Base-by-base conservation (phyloP, 2,329 filamentous ascomycete genomes). In the Lachnellula cervina region DNA sequence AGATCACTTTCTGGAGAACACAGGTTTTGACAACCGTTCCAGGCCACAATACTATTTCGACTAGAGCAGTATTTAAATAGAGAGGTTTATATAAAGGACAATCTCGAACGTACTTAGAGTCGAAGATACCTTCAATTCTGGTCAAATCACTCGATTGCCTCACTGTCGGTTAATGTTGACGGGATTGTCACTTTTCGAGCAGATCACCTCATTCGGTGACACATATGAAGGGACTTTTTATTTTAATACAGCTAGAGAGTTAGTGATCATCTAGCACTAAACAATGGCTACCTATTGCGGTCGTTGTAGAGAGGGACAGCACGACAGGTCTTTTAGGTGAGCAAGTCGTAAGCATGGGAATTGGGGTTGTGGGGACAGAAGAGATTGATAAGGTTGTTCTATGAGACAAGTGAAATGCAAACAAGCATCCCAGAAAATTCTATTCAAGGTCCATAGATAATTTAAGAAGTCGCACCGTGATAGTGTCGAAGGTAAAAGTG, bases 41-140 rank as follows among this genome's bases (percentile, higher is more conserved):
- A 5, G 68, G 62, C 34, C 75, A 75, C 32, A 70, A 69, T 53
- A 68, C 73, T 1, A 69, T 75, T 2, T 75, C 76, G 3, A 61
- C 66, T 0, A 77, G 74, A 16, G 75, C 77, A 59, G 81, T 81
- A 58, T 77, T 79, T 0, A 80, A 79, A 28, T 81, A 83, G 66
- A 28, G 81, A 83, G 66, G 72, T 84, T n/a, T 72, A 74, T 46
- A 69, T 83, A 6, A 68, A 63, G 28, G 80, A 78, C 62, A 76
- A 78, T 61, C 84, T 80, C 68, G 63, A 87, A 43, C 77, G 86
- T 67, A 79, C 79, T 8, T 79, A 80, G 16, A 88, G 88, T 73
- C 78, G 85, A 54, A 80, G 81, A 59, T 82, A 84, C 67, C 73
- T 78, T 57, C 75, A 79, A 2, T 86, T 84, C 68, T 61, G 72